Evolutionary conservation across 441 rosid species (phyloP).

Genomic region (Hypseocharis bilobata): DNA sequence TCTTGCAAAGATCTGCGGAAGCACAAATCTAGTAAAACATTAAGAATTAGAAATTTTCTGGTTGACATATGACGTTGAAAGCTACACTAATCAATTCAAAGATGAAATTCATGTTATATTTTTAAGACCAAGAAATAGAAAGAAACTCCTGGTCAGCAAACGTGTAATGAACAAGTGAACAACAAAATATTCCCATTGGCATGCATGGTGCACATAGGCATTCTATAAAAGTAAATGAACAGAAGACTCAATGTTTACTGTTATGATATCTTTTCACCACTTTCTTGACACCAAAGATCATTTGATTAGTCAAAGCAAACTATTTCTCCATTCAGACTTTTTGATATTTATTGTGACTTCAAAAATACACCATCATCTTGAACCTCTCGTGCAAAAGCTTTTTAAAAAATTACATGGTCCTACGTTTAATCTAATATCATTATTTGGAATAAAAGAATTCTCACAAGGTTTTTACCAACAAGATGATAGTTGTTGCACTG

Average conservation of each 20-base stretch:
- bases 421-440: too few species aligned
- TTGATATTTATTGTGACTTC: neutral
- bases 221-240: neutral
- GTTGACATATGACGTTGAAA: neutral
- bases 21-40: constrained; percentile 31
- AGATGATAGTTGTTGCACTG: too few species aligned
- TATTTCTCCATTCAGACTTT: neutral
- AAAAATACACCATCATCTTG: neutral
- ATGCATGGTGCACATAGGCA: neutral
- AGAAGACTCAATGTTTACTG: neutral
- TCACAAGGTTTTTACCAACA: too few species aligned
- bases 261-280: neutral
- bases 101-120: neutral
- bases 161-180: neutral
- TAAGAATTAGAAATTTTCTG: constrained; percentile 13
- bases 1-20: constrained; percentile 51
- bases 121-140: neutral
- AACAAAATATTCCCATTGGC: neutral
- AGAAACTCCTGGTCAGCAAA: neutral
- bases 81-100: neutral
- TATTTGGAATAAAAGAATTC: too few species aligned
- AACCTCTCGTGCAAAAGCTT: neutral
- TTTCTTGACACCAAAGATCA: neutral
- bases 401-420: too few species aligned
- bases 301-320: neutral